Evolutionary conservation across 2,329 filamentous ascomycete species (phyloP).

Genomic region (Annulohypoxylon truncatum): DNA sequence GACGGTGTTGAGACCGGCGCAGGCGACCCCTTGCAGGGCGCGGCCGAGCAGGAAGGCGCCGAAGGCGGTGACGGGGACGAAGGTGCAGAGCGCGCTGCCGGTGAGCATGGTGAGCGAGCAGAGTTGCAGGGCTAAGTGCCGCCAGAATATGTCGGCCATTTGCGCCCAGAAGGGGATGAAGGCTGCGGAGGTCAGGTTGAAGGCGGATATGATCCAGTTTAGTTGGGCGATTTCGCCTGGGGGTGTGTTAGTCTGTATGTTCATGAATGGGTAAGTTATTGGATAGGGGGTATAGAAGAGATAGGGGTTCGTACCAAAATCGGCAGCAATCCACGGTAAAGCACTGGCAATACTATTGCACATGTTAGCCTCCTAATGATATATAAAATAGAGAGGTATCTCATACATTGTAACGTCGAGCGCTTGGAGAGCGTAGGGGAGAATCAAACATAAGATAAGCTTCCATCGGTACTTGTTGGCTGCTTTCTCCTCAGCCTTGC

Average conservation of each 20-base stretch:
- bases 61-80: conserved; percentile 64
- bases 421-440: conserved; percentile 71
- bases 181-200: conserved; percentile 74
- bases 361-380: background rate
- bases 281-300: conserved; percentile 3
- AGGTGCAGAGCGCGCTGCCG: conserved; percentile 71
- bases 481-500: conserved; percentile 51
- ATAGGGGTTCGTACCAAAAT: conserved; percentile 63
- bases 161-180: conserved; percentile 76
- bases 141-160: conserved; percentile 72
- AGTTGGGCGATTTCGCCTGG: conserved; percentile 66
- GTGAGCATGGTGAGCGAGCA: conserved; percentile 68
- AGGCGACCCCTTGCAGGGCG: conserved; percentile 70
- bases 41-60: conserved; percentile 71
- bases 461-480: conserved; percentile 64
- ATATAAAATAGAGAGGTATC: background rate
- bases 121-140: conserved; percentile 68
- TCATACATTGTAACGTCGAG: conserved; percentile 71
- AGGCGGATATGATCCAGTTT: conserved; percentile 77
- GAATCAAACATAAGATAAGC: conserved; percentile 67
- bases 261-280: conserved; percentile 1
- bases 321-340: conserved; percentile 70
- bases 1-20: conserved; percentile 70
- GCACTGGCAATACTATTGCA: conserved; percentile 62
- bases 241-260: conserved; percentile 5